phyloP scores from a whole-genome alignment of 441 rosid genomes.

The Gossypium schwendimanii region DNA sequence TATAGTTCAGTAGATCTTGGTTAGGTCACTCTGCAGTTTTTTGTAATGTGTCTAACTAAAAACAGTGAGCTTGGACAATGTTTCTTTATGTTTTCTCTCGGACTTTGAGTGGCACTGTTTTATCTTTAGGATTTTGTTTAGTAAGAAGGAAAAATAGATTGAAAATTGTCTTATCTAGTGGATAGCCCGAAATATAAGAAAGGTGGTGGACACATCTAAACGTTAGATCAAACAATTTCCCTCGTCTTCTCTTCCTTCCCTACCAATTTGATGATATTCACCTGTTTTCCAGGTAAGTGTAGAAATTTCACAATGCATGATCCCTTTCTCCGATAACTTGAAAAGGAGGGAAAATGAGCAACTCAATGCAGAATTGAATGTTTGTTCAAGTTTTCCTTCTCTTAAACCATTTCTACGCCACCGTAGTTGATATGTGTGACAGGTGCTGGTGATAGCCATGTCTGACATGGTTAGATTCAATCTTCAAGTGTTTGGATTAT shows the following conservation, averaged over 20 bases:
- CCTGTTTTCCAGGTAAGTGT: constrained; percentile 1
- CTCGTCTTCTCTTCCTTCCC: background rate
- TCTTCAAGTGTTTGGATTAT: background rate
- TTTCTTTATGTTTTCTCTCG: background rate
- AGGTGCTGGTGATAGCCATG: background rate
- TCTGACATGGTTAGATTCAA: background rate
- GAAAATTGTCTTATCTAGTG: background rate
- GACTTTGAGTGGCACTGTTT: background rate
- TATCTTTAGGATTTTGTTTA: background rate
- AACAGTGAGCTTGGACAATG: background rate
- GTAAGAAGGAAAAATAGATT: background rate
- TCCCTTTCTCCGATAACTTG: background rate
- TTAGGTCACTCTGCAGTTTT: background rate
- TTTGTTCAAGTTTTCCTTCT: background rate
- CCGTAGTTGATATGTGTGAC: background rate
- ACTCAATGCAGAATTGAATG: background rate
- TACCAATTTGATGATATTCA: background rate
- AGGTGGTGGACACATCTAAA: background rate
- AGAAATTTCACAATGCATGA: background rate
- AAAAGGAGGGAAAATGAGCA: constrained; percentile 4
- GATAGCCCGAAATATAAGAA: background rate
- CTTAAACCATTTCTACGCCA: background rate
- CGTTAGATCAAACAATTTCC: background rate
- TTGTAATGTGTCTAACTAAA: background rate
- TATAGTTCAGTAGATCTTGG: background rate